Percentiles rank a stretch among this genome's conserved stretches.
Evolutionary conservation across 176 grass and related monocot species (phyloP).

Genomic region (Cenchrus fungigraminus): DNA sequence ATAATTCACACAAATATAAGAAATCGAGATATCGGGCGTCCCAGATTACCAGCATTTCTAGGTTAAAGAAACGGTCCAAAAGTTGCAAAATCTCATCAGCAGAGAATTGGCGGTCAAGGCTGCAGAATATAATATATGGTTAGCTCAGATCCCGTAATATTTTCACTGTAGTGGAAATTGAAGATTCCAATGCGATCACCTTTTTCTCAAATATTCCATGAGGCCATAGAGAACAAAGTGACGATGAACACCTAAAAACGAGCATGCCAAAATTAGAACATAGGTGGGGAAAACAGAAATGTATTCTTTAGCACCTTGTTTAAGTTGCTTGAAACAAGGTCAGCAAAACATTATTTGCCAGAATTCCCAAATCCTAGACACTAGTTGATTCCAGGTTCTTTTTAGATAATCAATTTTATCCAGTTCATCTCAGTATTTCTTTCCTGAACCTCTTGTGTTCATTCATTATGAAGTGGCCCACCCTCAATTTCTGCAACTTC

Average conservation of each 20-base stretch:
- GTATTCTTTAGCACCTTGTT: not conserved
- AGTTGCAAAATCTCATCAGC: conserved; percentile 86
- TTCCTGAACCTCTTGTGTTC: not conserved
- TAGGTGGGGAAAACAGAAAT: not conserved
- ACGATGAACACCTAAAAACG: conserved; percentile 75
- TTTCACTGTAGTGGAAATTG: not conserved
- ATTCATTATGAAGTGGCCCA: too few relatives aligned
- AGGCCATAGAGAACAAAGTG: conserved; percentile 93
- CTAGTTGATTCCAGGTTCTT: not conserved
- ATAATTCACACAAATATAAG: not conserved
- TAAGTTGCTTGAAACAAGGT: not conserved
- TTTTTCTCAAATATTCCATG: conserved; percentile 79
- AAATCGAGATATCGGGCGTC: not conserved
- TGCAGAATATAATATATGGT: conserved; percentile 46
- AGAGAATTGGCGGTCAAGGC: conserved; percentile 78
- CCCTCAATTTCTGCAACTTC: too few relatives aligned
- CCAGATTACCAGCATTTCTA: conserved; percentile 87
- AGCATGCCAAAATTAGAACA: conserved; percentile 4
- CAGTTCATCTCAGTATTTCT: not conserved
- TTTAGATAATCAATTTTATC: not conserved
- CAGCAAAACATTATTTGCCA: not conserved
- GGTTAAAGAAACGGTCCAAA: conserved; percentile 87
- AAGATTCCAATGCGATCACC: conserved; percentile 38
- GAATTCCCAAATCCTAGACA: not conserved
- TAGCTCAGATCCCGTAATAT: not conserved